Evolutionary conservation across 1,284 basidiomycete genomes (phyloP).

Genomic region (Fomitopsis palustris): DNA sequence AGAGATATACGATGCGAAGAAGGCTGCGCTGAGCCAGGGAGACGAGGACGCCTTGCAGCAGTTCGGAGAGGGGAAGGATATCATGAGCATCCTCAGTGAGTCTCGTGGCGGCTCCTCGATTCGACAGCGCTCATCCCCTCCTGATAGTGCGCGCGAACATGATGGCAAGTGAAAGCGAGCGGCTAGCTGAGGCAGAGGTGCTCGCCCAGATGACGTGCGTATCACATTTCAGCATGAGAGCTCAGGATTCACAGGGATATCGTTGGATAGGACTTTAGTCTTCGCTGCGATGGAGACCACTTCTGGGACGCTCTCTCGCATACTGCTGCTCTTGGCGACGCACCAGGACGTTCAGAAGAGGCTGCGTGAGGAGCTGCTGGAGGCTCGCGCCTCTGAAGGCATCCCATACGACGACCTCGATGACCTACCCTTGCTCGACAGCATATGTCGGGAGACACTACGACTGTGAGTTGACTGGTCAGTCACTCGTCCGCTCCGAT

Average conservation of each 20-base stretch:
- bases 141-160: conserved; percentile 13
- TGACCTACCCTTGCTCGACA: neutral
- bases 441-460: neutral
- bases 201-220: conserved; percentile 16
- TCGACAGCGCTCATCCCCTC: neutral
- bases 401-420: neutral
- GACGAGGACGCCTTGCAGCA: conserved; percentile 16
- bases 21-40: conserved; percentile 11
- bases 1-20: conserved; percentile 17
- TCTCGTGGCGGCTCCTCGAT: neutral
- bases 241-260: too few species aligned
- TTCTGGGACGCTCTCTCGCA: neutral
- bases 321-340: neutral
- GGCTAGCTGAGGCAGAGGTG: conserved; percentile 13
- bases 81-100: conserved; percentile 22
- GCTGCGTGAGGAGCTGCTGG: neutral
- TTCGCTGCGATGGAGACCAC: neutral
- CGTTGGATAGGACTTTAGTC: too few species aligned
- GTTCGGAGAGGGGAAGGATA: conserved; percentile 18
- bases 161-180: conserved; percentile 8
- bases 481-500: too few species aligned
- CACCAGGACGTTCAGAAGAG: neutral
- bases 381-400: neutral
- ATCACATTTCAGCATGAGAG: too few species aligned
- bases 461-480: neutral